Base-by-base conservation (phyloP, 352 stramenopile species). In the Pythium dissimile region DNA sequence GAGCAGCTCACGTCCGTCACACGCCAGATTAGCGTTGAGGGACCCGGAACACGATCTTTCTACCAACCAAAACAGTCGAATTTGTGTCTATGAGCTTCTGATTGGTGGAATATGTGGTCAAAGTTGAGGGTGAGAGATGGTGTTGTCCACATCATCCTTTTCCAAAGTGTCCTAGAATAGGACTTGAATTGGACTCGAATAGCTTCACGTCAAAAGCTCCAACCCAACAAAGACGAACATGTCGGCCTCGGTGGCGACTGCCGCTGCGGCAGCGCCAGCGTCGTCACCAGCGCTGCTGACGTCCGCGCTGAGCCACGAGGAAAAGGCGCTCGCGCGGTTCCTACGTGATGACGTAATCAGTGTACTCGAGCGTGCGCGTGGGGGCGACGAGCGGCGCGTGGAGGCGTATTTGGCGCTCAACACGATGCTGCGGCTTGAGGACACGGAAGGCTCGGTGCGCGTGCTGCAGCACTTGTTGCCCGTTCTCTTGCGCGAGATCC, bases 341-440 rank as follows among this genome's bases (percentile, higher is more conserved):
- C 63, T 87, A 30, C 44, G 57, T 15, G 44, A 49, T 42, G 73
- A 85, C 24, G 68, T 73, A 5, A 49, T 66, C 43, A 52, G 26
- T 1, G 49, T 60, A 3, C 79, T 89, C 21, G 73, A 62, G 9
- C 45, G 49, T 3, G 77, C 74, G 37, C 62, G 67, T 6, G 66
- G 59, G 31, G 32, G n/a, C 9, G 49, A 48, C 37, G 74, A 84
- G 53, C 51, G 63, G 56, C 70, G 77, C 42, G 37, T 87, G 16
- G 74, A 86, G 37, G 64, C 62, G 8, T 88, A 88, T 53, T 48
- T 87, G 47, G 58, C 66, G 50, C 71, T 90, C 31, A 73, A 87
- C 52, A 57, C 80, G 31, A 55, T 90, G 51, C 64, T 88, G 49
- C 65, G 63, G 16, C 59, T 80, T 32, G 77, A 88, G 42, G 75